A percentile compares a stretch with the other conserved stretches of the same genome.
These are phyloP conservation scores for Posidonia australis DNA, from an alignment of 106 monocot genomes.

Conservation along the genomic window DNA sequence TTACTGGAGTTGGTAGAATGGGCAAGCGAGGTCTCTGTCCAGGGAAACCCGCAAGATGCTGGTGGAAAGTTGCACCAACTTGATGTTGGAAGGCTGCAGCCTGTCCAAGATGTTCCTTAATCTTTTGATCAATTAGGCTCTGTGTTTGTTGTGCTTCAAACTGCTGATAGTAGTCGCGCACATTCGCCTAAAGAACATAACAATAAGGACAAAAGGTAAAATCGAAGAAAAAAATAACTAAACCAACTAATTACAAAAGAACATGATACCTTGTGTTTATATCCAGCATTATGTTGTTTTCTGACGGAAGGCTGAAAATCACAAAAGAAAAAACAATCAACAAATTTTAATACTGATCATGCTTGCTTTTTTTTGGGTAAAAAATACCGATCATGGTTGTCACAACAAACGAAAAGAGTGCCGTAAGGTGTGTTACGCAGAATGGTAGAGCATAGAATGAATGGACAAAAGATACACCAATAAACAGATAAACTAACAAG, in stretches of 20 bases:
- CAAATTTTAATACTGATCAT: too few species aligned
- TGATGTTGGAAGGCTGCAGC: constrained; percentile 65
- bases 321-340: neutral
- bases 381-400: too few species aligned
- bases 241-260: too few species aligned
- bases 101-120: constrained; percentile 92
- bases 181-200: constrained; percentile 53
- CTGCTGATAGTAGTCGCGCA: constrained; percentile 82
- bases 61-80: constrained; percentile 79
- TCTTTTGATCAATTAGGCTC: constrained; percentile 91
- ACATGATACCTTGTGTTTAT: constrained; percentile 79
- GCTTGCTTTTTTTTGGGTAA: too few species aligned
- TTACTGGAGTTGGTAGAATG: constrained; percentile 45
- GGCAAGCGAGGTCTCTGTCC: constrained; percentile 60
- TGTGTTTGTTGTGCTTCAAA: constrained; percentile 96
- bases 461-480: too few species aligned
- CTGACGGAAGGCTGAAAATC: constrained; percentile 80
- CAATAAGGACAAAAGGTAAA: neutral
- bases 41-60: constrained; percentile 44
- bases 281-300: constrained; percentile 96
- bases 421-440: too few species aligned
- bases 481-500: too few species aligned
- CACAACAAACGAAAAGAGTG: too few species aligned
- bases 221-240: too few species aligned
- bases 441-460: too few species aligned